Conservation (phyloP, 2,329 filamentous ascomycete species). For the Pseudocercospora fijiensis region DNA sequence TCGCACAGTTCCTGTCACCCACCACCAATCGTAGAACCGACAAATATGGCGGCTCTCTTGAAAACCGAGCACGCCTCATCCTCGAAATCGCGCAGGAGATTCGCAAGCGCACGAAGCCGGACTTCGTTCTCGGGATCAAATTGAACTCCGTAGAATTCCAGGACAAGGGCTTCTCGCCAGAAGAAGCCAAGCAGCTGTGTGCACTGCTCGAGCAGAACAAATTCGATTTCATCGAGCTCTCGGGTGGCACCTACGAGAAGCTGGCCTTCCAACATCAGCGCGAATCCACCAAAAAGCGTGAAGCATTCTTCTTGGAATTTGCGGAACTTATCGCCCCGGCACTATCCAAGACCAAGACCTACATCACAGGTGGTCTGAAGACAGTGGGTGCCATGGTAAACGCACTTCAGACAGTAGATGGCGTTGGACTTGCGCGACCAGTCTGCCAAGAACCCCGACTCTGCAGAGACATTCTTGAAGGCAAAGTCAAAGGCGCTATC, state of each 20-base stretch:
- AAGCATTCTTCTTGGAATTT: constrained; percentile 59
- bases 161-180: constrained; percentile 52
- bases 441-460: constrained; percentile 53
- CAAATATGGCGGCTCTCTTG: constrained; percentile 45
- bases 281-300: constrained; percentile 54
- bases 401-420: constrained; percentile 58
- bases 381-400: constrained; percentile 57
- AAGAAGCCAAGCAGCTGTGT: constrained; percentile 47
- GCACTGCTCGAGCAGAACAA: constrained; percentile 47
- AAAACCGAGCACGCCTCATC: constrained; percentile 46
- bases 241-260: constrained; percentile 60
- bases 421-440: constrained; percentile 59
- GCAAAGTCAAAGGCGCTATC: constrained; percentile 51
- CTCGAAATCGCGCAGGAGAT: constrained; percentile 44
- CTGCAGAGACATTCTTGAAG: constrained; percentile 47
- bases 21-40: constrained; percentile 47
- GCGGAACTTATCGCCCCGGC: constrained; percentile 54
- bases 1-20: constrained; percentile 47
- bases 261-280: constrained; percentile 53
- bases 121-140: constrained; percentile 57
- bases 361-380: constrained; percentile 60
- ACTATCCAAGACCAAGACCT: constrained; percentile 56
- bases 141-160: constrained; percentile 59
- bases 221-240: constrained; percentile 61
- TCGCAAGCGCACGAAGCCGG: constrained; percentile 39